Evolutionary conservation across 768 basidiomycete genomes (phyloP), one percentile per base, ranked within the genome.

Genomic region (Multifurca ochricompacta): DNA sequence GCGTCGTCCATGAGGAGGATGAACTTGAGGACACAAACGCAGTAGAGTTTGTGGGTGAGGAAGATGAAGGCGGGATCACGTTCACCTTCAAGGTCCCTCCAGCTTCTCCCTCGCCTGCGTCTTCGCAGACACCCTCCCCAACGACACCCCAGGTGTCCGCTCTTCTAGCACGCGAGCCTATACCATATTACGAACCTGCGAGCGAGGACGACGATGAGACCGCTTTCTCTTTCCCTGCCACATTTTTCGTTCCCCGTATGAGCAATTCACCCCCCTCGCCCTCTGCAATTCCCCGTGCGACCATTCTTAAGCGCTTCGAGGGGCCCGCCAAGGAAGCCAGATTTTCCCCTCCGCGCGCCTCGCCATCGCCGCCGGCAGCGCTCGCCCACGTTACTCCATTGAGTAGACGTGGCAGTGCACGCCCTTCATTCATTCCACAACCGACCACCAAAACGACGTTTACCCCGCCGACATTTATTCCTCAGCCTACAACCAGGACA

Each of bases 71-170:
- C 28, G 87, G 87, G 5, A 85, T 90, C 64, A 80, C 76, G 57
- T 87, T 89, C 61, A 84, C 76, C 3, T 87, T 89, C 58, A 80
- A 78, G 3, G 78, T 82, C 18, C 82, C 87, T n/a, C 64, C 70
- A 3, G 42, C 41, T 14, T 63, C 56, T 55, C 63, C 64, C n/a
- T 57, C 59, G 3, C 13, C 54, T 30, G 60, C 28, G 53, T 55
- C 39, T 46, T 69, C 66, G 37, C 56, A 11, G 56, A 53, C 51
- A 54, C 48, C 35, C 51, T 58, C 44, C 27, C 59, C 46, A 52
- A 48, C 48, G 4, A 55, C 59, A n/a, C 55, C 59, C 10, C 48
- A 43, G 9, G 10, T 31, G 23, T 50, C 42, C 31, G 57, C 63
- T 14, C 45, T 59, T 13, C 51, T 57, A 13, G 59, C 51, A 27